These are phyloP conservation scores for Porcisia deanei DNA, from an alignment of 208 protist genomes.

Conservation along the genomic window DNA sequence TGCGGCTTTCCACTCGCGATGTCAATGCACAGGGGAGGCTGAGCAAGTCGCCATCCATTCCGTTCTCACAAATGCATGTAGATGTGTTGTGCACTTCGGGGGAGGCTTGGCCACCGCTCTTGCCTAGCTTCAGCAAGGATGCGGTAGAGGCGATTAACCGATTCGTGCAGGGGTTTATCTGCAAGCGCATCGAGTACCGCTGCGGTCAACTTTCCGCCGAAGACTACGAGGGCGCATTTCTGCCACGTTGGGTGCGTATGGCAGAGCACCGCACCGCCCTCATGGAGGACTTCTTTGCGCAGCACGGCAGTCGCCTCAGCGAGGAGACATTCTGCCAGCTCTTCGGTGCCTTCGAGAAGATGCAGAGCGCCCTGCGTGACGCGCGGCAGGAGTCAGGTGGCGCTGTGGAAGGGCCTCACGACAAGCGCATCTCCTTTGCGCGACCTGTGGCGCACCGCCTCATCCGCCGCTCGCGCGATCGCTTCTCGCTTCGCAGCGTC, in stretches of 20 bases:
- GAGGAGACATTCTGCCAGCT: constrained; percentile 20
- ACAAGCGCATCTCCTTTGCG: constrained; percentile 46
- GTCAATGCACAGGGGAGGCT: constrained; percentile 29
- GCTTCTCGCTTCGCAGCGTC: constrained; percentile 39
- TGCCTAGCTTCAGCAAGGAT: constrained; percentile 35
- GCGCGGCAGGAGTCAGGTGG: constrained; percentile 32
- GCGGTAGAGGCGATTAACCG: constrained; percentile 24
- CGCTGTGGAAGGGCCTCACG: not conserved
- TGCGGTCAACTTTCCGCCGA: constrained; percentile 34
- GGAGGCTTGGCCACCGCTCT: constrained; percentile 36
- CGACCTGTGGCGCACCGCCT: constrained; percentile 43
- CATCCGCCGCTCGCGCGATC: constrained; percentile 39
- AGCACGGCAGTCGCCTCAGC: constrained; percentile 19
- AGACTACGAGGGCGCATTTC: constrained; percentile 29
- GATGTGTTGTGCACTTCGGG: constrained; percentile 16
- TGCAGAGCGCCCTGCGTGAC: constrained; percentile 42
- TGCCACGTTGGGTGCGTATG: constrained; percentile 35
- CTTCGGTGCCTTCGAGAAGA: constrained; percentile 32
- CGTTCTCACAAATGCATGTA: constrained; percentile 11
- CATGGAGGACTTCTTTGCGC: constrained; percentile 35
- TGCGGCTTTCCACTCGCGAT: constrained; percentile 30
- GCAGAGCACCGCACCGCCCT: constrained; percentile 25
- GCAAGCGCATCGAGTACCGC: constrained; percentile 42
- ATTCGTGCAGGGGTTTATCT: constrained; percentile 43
- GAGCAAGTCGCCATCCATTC: constrained; percentile 24